Evolutionary conservation across 2,329 filamentous ascomycete species (phyloP).

Genomic region (Curvularia spicifera): DNA sequence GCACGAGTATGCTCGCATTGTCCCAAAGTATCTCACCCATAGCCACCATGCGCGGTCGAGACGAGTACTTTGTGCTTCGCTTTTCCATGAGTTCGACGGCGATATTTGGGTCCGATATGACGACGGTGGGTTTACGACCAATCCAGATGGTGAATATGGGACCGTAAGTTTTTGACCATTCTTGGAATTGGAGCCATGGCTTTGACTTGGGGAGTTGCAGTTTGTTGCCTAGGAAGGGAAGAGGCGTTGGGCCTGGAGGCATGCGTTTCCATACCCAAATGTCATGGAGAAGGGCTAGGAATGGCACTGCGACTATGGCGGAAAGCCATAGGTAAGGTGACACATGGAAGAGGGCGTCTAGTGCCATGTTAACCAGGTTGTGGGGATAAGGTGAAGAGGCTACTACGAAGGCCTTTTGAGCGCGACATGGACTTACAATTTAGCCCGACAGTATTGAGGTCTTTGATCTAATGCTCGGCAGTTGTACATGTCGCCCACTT

Average conservation of each 20-base stretch:
- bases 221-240: constrained; percentile 55
- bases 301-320: constrained; percentile 35
- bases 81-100: constrained; percentile 56
- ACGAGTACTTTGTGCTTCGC: constrained; percentile 54
- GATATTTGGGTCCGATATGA: constrained; percentile 54
- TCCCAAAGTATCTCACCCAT: constrained; percentile 56
- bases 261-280: constrained; percentile 46
- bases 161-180: constrained; percentile 55
- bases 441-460: constrained; percentile 4
- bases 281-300: constrained; percentile 36
- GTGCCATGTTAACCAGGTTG: constrained; percentile 29
- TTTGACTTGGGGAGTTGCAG: constrained; percentile 41
- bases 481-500: constrained; percentile 26
- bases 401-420: background rate
- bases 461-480: constrained; percentile 28
- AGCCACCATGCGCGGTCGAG: constrained; percentile 54
- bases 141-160: constrained; percentile 59
- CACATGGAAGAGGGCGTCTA: constrained; percentile 29
- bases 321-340: constrained; percentile 37
- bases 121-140: constrained; percentile 54
- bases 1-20: constrained; percentile 55
- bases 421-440: constrained; percentile 11
- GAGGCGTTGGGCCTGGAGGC: constrained; percentile 56
- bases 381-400: background rate
- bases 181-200: constrained; percentile 50